These are phyloP conservation scores for Chrysochromulina tobinii DNA, from an alignment of 78 protist genomes.

Conservation along the genomic window DNA sequence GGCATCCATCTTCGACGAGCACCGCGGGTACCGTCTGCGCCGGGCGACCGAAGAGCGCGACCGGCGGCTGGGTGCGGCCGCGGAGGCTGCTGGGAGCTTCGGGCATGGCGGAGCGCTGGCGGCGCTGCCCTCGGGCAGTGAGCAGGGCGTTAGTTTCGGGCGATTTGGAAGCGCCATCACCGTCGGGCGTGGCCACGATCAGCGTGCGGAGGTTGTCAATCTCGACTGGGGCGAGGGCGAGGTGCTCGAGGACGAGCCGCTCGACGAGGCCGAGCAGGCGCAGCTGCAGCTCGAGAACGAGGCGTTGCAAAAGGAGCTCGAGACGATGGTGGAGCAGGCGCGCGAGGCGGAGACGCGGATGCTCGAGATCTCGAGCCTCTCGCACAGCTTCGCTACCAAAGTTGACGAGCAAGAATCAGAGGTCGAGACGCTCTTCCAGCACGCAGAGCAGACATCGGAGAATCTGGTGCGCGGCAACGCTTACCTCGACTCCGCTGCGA, in stretches of 20 bases:
- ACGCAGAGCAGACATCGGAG: conserved; percentile 2
- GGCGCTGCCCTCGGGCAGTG: no score
- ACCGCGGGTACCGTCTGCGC: no score
- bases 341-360: background rate
- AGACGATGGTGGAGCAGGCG: background rate
- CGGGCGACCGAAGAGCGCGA: no score
- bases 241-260: background rate
- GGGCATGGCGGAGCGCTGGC: no score
- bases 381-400: background rate
- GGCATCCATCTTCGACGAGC: no score
- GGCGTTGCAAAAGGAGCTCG: background rate
- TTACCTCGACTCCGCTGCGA: background rate
- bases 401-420: background rate
- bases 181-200: no score
- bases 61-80: no score
- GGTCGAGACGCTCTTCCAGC: background rate
- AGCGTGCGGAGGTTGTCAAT: no score
- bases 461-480: background rate
- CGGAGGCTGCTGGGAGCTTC: no score
- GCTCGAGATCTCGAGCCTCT: background rate
- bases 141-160: no score
- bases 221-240: background rate
- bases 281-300: background rate
- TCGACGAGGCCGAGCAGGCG: background rate
- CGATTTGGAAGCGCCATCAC: no score